Base-by-base conservation (phyloP, 2,329 filamentous ascomycete genomes). In the Cladophialophora chaetospira region DNA sequence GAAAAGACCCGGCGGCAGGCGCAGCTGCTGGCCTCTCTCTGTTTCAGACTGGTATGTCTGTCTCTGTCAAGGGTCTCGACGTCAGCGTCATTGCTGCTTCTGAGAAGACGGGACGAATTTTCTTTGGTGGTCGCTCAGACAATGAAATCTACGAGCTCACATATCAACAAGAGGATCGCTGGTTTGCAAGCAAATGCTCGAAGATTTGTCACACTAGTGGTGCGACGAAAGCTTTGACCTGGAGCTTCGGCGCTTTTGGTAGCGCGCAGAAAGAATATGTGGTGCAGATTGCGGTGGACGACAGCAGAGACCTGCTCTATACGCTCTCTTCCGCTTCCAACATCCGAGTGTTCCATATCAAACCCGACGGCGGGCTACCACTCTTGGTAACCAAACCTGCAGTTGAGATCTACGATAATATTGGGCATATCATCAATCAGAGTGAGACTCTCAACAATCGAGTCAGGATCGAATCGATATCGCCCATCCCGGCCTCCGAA, bases 121-220 rank as follows among this genome's bases (percentile, higher is more conserved):
- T 99, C 78, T 96, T 97, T 68, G 87, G 88, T 38, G 90, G 91
- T 33, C 82, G 82, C 48, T 82, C 80, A 48, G 89, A 93, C 63
- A 91, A 91, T 62, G 92, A 97, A 66, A 85, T 99, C 45, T 90
- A 94, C 71, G 94, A 99, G 73, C 82, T 99, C 52, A 92, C 88
- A 65, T 99, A 99, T 71, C 93, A 97, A 73, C 91, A 96, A 68
- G 91, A 97, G 72, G 94, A 99, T 74, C 88, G 89, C 66, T 99
- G 94, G 94, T 99, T 99, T 70, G 88, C 89, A 51, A 91, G 86
- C 72, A 84, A 88, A 63, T 95, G 90, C 70, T 86, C 88, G 58
- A 96, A 92, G 74, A 86, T 93, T 62, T 95, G 95, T 70, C 94
- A 97, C 71, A 93, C 88, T 46, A 46, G 55, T 29, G 87, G 83